Conservation (phyloP, 208 protist species). For the Leishmania tarentolae region DNA sequence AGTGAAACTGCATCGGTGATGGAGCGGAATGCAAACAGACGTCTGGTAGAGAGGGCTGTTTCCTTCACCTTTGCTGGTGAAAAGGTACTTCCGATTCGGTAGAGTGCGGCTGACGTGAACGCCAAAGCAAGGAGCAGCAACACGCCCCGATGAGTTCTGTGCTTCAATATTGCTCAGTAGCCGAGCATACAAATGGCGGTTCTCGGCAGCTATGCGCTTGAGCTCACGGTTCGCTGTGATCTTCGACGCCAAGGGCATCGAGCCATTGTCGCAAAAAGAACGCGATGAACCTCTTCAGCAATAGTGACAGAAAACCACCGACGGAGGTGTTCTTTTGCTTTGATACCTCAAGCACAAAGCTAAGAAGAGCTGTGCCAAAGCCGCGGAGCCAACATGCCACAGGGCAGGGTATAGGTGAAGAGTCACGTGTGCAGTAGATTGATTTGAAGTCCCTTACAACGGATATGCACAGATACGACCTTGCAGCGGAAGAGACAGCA, state of each 20-base stretch:
- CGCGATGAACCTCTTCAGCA: background rate
- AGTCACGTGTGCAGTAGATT: background rate
- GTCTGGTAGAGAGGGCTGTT: constrained; percentile 28
- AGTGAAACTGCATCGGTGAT: constrained; percentile 23
- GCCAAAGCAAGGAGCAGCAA: background rate
- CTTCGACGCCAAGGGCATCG: constrained; percentile 31
- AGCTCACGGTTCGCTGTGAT: constrained; percentile 42
- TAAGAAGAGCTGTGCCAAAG: background rate
- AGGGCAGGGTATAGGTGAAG: background rate
- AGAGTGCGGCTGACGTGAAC: too few relatives aligned
- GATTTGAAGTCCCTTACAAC: too few relatives aligned
- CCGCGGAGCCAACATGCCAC: too few relatives aligned
- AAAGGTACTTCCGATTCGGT: background rate
- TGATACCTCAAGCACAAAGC: background rate
- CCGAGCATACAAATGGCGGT: constrained; percentile 43
- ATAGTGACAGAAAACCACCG: too few relatives aligned
- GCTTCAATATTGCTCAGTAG: constrained; percentile 31
- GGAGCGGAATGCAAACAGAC: constrained; percentile 33
- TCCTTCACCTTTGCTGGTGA: background rate
- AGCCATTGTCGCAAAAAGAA: background rate
- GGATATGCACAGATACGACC: background rate
- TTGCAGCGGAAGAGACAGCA: background rate
- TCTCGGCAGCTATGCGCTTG: constrained; percentile 43
- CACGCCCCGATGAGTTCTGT: constrained; percentile 9
- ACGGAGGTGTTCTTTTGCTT: background rate